Evolutionary conservation across 768 basidiomycete species (phyloP).

Genomic region (Mrakia hoshinonis): DNA sequence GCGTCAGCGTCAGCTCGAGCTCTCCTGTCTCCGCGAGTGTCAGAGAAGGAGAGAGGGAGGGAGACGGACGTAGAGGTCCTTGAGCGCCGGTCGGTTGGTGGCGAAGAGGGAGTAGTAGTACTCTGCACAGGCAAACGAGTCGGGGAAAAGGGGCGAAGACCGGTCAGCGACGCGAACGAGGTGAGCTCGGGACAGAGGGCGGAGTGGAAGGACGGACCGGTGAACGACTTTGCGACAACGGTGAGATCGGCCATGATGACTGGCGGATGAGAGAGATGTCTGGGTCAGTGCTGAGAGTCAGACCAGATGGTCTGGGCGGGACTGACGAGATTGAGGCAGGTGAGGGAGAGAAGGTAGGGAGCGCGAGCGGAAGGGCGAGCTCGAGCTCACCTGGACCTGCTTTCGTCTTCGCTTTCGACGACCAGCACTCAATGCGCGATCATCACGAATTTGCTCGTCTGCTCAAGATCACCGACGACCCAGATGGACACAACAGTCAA

Average conservation of each 20-base stretch:
- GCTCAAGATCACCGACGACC: too few species aligned
- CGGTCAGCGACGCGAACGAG: not conserved
- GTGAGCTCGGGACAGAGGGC: not conserved
- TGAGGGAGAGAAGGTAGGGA: too few species aligned
- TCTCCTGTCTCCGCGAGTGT: not conserved
- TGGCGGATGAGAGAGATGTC: not conserved
- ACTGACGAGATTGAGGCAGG: too few species aligned
- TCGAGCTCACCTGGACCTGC: too few species aligned
- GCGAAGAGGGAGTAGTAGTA: slow-evolving; percentile 30
- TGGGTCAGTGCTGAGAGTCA: too few species aligned
- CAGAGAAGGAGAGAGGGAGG: not conserved
- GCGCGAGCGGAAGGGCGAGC: too few species aligned
- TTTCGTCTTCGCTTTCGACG: too few species aligned
- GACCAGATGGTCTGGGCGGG: too few species aligned
- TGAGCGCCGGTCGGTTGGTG: slow-evolving; percentile 26
- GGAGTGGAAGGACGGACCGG: slow-evolving; percentile 6
- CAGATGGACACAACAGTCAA: too few species aligned
- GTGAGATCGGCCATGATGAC: slow-evolving; percentile 58
- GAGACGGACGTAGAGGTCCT: slow-evolving; percentile 29
- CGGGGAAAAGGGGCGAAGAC: not conserved
- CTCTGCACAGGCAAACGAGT: not conserved
- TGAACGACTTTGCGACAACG: slow-evolving; percentile 57
- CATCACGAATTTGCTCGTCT: too few species aligned
- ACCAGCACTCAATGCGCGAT: too few species aligned
- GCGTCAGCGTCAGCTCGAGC: not conserved